phyloP scores from a whole-genome alignment of 108 stramenopile genomes.

The Schizochytrium sp. region DNA sequence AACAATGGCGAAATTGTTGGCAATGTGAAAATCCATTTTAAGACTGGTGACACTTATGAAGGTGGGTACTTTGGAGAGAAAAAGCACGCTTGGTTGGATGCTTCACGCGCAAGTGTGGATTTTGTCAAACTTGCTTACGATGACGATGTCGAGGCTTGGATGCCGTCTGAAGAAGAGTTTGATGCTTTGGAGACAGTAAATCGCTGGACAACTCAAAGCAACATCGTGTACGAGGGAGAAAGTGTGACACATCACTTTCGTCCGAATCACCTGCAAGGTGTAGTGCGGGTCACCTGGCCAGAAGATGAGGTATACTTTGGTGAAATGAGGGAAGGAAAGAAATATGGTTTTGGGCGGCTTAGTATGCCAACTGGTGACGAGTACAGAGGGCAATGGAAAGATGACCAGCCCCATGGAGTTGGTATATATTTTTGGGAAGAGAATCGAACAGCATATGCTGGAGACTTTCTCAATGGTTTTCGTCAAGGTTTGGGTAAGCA shows the following conservation, averaged over 20 bases:
- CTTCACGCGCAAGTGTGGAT: neutral
- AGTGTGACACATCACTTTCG: conserved; percentile 39
- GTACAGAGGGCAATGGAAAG: conserved; percentile 53
- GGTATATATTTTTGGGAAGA: neutral
- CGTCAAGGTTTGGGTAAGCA: conserved; percentile 39
- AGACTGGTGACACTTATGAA: neutral
- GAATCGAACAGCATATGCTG: neutral
- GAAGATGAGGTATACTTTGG: conserved; percentile 32
- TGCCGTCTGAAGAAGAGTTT: conserved; percentile 5
- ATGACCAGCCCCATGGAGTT: conserved; percentile 3
- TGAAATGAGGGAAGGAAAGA: conserved; percentile 12
- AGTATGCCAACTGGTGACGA: conserved; percentile 40
- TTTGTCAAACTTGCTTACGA: neutral
- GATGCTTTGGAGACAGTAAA: neutral
- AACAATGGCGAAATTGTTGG: neutral
- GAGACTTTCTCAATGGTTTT: neutral
- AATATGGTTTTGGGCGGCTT: neutral
- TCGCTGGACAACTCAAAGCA: neutral
- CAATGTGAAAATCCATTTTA: conserved; percentile 6
- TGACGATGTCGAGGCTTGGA: neutral
- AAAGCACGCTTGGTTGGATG: neutral
- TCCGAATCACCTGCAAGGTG: neutral
- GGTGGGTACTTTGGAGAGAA: conserved; percentile 37
- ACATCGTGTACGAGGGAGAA: neutral
- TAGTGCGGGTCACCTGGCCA: conserved; percentile 32